phyloP scores from a whole-genome alignment of 208 protist genomes.

The Crithidia mellificae region DNA sequence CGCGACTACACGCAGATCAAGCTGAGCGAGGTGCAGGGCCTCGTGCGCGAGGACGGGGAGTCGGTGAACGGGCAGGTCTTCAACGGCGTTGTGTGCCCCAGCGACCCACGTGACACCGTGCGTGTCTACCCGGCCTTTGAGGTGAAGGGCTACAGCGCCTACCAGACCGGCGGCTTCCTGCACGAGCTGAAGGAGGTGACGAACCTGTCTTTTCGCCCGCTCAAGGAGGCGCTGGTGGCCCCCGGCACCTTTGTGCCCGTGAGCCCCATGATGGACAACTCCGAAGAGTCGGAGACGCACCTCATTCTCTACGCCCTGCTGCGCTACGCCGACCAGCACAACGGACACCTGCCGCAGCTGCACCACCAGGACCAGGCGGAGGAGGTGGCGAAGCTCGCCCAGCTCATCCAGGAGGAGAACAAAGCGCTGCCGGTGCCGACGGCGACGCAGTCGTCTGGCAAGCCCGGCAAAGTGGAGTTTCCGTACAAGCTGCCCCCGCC shows the following conservation, averaged over 20 bases:
- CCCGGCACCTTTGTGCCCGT: constrained; percentile 77
- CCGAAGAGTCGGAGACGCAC: constrained; percentile 77
- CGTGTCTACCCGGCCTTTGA: constrained; percentile 87
- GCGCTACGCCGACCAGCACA: constrained; percentile 64
- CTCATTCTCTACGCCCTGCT: constrained; percentile 64
- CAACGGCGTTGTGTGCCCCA: constrained; percentile 74
- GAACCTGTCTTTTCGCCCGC: constrained; percentile 55
- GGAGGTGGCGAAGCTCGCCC: constrained; percentile 58
- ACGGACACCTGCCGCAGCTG: constrained; percentile 58
- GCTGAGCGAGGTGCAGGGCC: constrained; percentile 80
- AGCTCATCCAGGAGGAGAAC: constrained; percentile 62
- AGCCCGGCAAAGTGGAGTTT: constrained; percentile 63
- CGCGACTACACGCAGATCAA: constrained; percentile 87
- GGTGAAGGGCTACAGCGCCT: constrained; percentile 63
- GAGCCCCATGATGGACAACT: constrained; percentile 87
- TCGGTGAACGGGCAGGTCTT: constrained; percentile 72
- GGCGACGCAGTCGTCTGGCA: constrained; percentile 2
- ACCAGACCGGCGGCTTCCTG: constrained; percentile 84
- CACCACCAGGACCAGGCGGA: constrained; percentile 64
- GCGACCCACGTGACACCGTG: constrained; percentile 76
- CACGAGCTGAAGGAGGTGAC: constrained; percentile 82
- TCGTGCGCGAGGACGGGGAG: constrained; percentile 57
- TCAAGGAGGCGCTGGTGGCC: constrained; percentile 52
- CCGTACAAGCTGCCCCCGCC: constrained; percentile 57
- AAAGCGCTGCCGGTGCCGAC: constrained; percentile 33